Percentiles rank a stretch among this genome's conserved stretches.
Evolutionary conservation across 495 filamentous ascomycete species (phyloP).

Genomic region (Penicillium taxi): DNA sequence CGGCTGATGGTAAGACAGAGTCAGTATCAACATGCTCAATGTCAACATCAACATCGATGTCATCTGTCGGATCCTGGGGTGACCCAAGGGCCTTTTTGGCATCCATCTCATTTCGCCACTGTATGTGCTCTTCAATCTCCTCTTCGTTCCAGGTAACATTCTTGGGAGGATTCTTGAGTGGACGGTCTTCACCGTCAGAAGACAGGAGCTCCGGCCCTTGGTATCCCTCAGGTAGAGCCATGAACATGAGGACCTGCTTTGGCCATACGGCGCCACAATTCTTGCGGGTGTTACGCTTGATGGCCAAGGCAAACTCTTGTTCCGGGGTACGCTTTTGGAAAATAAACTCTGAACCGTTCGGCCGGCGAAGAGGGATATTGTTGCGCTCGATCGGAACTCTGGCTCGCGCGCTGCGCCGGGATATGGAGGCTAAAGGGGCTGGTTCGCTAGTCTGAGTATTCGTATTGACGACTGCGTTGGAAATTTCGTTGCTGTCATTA

Average conservation of each 20-base stretch:
- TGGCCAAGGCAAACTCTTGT: conserved; percentile 48
- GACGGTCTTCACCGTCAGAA: conserved; percentile 1
- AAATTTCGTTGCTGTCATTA: too few relatives aligned
- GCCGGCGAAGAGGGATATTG: conserved; percentile 47
- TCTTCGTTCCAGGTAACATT: conserved; percentile 40
- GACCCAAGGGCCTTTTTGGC: too few relatives aligned
- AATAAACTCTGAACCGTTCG: conserved; percentile 48
- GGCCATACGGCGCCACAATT: conserved; percentile 50
- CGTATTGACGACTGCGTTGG: too few relatives aligned
- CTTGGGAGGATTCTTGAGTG: conserved; percentile 15
- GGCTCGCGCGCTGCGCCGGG: conserved; percentile 39
- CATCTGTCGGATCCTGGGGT: conserved; percentile 13
- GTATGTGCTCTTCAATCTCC: conserved; percentile 24
- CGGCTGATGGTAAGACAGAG: conserved; percentile 9
- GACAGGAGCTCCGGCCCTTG: too few relatives aligned
- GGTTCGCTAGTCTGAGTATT: too few relatives aligned
- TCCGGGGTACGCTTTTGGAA: conserved; percentile 50
- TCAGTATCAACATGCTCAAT: conserved; percentile 10
- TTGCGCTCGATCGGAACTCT: conserved; percentile 34
- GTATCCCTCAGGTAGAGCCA: conserved; percentile 22
- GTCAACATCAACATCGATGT: conserved; percentile 7
- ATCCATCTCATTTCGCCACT: conserved; percentile 3
- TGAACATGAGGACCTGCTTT: conserved; percentile 34
- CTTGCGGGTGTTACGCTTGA: conserved; percentile 47
- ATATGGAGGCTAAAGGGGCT: conserved; percentile 22